These are phyloP conservation scores for Phyllosticta citribraziliensis DNA, from an alignment of 2,329 filamentous ascomycete genomes.

Conservation along the genomic window DNA sequence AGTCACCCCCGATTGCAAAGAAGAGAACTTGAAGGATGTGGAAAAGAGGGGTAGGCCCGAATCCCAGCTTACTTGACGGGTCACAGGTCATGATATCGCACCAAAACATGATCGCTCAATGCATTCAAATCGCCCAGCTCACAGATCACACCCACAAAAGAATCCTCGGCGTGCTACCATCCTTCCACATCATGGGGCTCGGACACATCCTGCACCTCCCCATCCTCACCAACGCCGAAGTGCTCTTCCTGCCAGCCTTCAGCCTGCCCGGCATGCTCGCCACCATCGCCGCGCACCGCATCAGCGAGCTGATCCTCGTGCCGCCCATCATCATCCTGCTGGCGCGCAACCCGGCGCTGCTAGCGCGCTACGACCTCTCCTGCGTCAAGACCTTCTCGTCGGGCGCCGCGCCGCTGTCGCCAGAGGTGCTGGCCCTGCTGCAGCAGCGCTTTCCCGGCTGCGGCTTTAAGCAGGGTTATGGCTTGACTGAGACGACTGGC, in stretches of 20 bases:
- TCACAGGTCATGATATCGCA: constrained; percentile 42
- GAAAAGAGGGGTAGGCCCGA: no score
- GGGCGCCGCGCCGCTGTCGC: constrained; percentile 49
- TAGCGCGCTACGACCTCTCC: constrained; percentile 47
- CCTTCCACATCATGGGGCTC: constrained; percentile 52
- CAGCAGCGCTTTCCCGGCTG: constrained; percentile 48
- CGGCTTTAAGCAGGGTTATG: constrained; percentile 57
- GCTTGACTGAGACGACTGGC: constrained; percentile 57
- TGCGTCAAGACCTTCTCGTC: constrained; percentile 48
- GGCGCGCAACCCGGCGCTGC: constrained; percentile 43
- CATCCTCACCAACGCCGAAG: constrained; percentile 53
- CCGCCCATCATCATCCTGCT: constrained; percentile 53
- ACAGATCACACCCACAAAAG: constrained; percentile 40
- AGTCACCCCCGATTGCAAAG: background rate
- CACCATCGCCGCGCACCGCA: constrained; percentile 42
- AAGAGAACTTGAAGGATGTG: no score
- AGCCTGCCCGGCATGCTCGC: constrained; percentile 50
- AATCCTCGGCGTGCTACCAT: constrained; percentile 48
- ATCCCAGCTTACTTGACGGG: background rate
- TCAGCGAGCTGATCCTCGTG: constrained; percentile 48
- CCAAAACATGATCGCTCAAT: constrained; percentile 50
- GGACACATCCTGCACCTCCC: constrained; percentile 55
- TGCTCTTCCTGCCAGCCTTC: constrained; percentile 55
- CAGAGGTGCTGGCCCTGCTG: constrained; percentile 48
- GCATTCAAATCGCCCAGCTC: constrained; percentile 49